phyloP scores from a whole-genome alignment of 2,329 filamentous ascomycete genomes.

The Didymella exigua region DNA sequence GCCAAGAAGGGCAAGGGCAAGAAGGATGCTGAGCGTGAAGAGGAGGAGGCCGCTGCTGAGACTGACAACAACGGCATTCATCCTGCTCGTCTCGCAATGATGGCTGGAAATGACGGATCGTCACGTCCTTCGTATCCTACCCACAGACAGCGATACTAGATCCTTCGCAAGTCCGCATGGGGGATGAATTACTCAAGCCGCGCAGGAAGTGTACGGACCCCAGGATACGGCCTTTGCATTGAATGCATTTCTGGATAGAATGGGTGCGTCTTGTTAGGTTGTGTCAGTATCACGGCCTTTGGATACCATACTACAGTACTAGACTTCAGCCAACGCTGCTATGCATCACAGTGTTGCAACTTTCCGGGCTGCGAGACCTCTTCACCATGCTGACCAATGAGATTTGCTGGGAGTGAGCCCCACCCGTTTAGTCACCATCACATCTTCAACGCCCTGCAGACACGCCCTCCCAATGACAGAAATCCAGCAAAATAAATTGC shows the following conservation, averaged over 20 bases:
- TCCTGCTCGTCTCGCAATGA: slow-evolving; percentile 46
- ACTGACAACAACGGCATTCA: slow-evolving; percentile 43
- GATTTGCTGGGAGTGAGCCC: not conserved
- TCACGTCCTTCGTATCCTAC: slow-evolving; percentile 14
- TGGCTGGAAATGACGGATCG: slow-evolving; percentile 30
- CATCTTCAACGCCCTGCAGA: not conserved
- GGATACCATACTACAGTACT: slow-evolving; percentile 1
- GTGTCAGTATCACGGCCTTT: not conserved
- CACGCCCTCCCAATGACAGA: not conserved
- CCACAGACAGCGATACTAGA: slow-evolving; percentile 32
- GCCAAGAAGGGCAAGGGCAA: slow-evolving; percentile 47
- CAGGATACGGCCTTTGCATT: not conserved
- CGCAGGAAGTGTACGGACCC: not conserved
- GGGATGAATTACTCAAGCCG: too few species aligned
- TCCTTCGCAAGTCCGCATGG: not conserved
- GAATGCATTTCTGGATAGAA: slow-evolving; percentile 2
- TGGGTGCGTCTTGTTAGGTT: not conserved
- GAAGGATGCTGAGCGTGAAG: slow-evolving; percentile 19
- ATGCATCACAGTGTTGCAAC: not conserved
- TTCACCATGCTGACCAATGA: slow-evolving; percentile 7
- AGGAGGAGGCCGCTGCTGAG: slow-evolving; percentile 24
- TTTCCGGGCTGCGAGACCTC: not conserved
- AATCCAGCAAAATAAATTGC: not conserved
- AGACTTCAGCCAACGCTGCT: not conserved
- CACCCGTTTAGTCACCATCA: slow-evolving; percentile 18